Conservation (phyloP, 2,329 filamentous ascomycete genomes). For the Lasiodiplodia theobromae region DNA sequence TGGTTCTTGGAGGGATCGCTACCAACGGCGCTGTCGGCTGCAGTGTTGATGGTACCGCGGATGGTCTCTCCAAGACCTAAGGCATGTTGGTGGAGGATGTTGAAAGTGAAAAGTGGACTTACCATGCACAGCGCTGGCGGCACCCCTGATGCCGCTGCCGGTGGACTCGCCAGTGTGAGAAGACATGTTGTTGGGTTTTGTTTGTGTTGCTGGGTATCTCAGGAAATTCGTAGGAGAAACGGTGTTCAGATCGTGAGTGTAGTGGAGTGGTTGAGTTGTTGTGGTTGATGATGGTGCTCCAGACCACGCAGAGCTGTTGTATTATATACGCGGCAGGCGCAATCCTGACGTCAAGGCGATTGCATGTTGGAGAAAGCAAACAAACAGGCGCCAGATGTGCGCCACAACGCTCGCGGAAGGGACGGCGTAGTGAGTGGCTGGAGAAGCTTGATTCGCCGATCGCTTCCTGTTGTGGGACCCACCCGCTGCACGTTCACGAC, state of each 20-base stretch:
- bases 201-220: conserved; percentile 4
- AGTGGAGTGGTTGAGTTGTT: conserved; percentile 7
- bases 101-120: conserved; percentile 26
- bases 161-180: conserved; percentile 36
- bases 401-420: conserved; percentile 11
- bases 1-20: conserved; percentile 43
- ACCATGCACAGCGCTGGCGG: conserved; percentile 45
- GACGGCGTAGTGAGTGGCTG: conserved; percentile 23
- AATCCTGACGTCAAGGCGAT: conserved; percentile 22
- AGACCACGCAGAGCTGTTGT: conserved; percentile 3
- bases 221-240: neutral
- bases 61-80: conserved; percentile 48
- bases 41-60: conserved; percentile 47
- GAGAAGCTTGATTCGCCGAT: conserved; percentile 21
- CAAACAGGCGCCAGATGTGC: neutral
- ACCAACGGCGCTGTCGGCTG: conserved; percentile 43
- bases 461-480: neutral
- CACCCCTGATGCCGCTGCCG: conserved; percentile 44
- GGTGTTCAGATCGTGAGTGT: neutral
- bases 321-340: conserved; percentile 11
- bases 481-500: neutral
- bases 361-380: neutral
- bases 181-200: conserved; percentile 37
- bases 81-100: conserved; percentile 31
- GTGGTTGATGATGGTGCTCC: conserved; percentile 28